Conservation (phyloP, 2,329 filamentous ascomycete species). For the Amylocarpus encephaloides region DNA sequence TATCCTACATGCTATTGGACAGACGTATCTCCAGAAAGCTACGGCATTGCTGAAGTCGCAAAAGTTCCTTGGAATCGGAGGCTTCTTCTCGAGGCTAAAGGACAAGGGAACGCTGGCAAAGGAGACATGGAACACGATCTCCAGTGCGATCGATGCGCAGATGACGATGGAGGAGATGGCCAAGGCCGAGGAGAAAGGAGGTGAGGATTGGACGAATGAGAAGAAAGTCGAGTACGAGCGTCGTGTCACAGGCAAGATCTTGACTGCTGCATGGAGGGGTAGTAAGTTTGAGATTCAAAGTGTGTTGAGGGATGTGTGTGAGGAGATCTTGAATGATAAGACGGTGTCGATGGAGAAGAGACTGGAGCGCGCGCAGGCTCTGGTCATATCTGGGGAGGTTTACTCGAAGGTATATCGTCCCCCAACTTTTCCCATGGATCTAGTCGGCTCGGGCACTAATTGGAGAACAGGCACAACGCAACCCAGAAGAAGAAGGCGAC, state of each 20-base stretch:
- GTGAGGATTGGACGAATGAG: constrained; percentile 98
- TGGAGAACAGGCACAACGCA: constrained; percentile 64
- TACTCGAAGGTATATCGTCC: constrained; percentile 66
- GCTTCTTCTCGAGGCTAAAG: constrained; percentile 89
- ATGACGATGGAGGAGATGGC: constrained; percentile 99
- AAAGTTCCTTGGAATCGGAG: constrained; percentile 92
- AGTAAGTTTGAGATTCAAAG: constrained; percentile 98
- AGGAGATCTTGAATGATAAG: constrained; percentile 73
- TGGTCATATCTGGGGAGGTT: constrained; percentile 83
- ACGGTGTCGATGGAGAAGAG: constrained; percentile 78
- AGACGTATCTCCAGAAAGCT: constrained; percentile 83
- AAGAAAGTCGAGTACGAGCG: constrained; percentile 93
- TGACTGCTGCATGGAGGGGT: constrained; percentile 92
- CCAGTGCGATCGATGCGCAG: constrained; percentile 91
- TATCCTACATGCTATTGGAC: constrained; percentile 89
- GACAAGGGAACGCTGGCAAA: constrained; percentile 96
- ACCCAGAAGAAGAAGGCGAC: constrained; percentile 94
- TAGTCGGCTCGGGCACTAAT: neutral
- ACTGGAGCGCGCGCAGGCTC: constrained; percentile 81
- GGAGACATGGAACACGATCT: constrained; percentile 98
- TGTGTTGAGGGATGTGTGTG: constrained; percentile 90
- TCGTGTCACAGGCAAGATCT: constrained; percentile 92
- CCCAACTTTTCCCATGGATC: neutral
- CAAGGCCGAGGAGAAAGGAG: constrained; percentile 86
- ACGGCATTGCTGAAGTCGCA: constrained; percentile 86